Percentiles rank a stretch among this genome's conserved stretches.
Evolutionary conservation across 1,284 basidiomycete genomes (phyloP).

Genomic region (Agroathelia rolfsii): DNA sequence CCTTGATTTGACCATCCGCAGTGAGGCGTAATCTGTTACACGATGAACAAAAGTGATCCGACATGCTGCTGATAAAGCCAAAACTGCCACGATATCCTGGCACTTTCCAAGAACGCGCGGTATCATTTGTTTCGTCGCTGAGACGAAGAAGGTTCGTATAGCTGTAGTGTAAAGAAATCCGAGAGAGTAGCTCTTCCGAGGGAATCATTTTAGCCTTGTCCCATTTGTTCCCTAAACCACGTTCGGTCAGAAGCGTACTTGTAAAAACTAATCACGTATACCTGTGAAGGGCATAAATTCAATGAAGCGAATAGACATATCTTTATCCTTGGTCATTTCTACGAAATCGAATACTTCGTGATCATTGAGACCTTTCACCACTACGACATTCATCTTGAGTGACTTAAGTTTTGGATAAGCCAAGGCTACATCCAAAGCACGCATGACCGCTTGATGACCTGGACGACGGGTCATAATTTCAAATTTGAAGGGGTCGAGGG

Average conservation of each 20-base stretch:
- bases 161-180: too few species aligned
- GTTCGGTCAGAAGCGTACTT: conserved; percentile 8
- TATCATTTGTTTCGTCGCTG: conserved; percentile 68
- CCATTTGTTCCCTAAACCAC: conserved; percentile 73
- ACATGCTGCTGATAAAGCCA: conserved; percentile 89
- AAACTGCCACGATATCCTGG: conserved; percentile 67
- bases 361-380: conserved; percentile 75
- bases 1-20: conserved; percentile 87
- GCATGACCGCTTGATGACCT: conserved; percentile 69
- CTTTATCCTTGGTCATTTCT: conserved; percentile 55
- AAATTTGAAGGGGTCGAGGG: conserved; percentile 81
- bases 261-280: conserved; percentile 22
- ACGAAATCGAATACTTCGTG: conserved; percentile 71
- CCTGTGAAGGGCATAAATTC: conserved; percentile 92
- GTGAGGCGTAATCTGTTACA: conserved; percentile 81
- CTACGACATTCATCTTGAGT: conserved; percentile 79
- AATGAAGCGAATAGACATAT: conserved; percentile 75
- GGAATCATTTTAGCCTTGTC: conserved; percentile 73
- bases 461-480: conserved; percentile 74
- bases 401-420: conserved; percentile 37
- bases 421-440: conserved; percentile 57
- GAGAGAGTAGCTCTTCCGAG: conserved; percentile 50
- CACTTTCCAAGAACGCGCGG: conserved; percentile 70
- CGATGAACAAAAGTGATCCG: conserved; percentile 81
- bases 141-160: conserved; percentile 37